phyloP scores from a whole-genome alignment of 306 rosid genomes.

The Psophocarpus tetragonolobus region DNA sequence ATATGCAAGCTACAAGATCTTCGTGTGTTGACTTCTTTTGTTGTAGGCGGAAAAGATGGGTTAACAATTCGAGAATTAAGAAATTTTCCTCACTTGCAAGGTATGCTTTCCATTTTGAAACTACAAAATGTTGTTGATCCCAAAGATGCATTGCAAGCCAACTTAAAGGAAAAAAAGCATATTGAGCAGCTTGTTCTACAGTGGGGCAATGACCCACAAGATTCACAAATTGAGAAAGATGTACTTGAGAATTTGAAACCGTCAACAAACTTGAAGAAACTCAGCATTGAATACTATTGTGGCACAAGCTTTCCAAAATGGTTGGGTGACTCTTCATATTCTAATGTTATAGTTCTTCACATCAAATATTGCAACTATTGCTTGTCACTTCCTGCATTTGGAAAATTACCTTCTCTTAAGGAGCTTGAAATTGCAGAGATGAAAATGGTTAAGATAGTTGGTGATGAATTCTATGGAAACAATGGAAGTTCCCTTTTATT shows the following conservation, averaged over 20 bases:
- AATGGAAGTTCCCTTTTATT: neutral
- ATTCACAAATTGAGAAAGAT: neutral
- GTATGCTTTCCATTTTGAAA: neutral
- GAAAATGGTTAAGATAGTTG: neutral
- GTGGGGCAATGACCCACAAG: neutral
- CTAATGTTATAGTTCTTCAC: neutral
- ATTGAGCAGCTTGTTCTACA: neutral
- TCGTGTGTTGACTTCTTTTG: neutral
- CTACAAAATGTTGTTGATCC: constrained; percentile 7
- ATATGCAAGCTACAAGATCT: neutral
- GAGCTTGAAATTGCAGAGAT: neutral
- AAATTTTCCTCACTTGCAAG: neutral
- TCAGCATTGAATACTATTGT: neutral
- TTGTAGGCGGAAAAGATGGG: neutral
- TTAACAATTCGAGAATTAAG: neutral
- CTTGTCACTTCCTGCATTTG: neutral
- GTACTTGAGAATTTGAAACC: neutral
- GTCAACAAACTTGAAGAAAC: neutral
- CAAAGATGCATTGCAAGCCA: neutral
- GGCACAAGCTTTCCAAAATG: neutral
- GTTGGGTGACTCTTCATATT: neutral
- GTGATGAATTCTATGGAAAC: neutral
- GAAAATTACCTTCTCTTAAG: neutral
- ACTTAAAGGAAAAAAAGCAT: neutral
- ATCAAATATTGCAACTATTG: neutral